A percentile compares a stretch with the other conserved stretches of the same genome.
These are phyloP conservation scores for Penicillium fuscoglaucum DNA, from an alignment of 2,329 filamentous ascomycete genomes.

Conservation along the genomic window DNA sequence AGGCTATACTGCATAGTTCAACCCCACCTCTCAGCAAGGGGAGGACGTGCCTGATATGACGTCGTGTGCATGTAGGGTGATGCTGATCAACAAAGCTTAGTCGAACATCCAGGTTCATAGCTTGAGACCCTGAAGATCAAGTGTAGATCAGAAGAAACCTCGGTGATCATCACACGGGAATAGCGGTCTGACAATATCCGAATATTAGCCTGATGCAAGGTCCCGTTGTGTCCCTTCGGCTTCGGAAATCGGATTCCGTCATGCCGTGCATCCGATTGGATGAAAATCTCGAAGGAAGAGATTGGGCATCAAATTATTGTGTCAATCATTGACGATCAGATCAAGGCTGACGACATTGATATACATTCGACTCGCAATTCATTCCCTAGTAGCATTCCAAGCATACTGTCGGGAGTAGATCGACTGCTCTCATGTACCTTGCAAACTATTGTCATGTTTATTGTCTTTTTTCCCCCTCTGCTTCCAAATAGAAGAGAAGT, in stretches of 20 bases:
- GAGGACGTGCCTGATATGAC: neutral
- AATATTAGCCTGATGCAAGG: neutral
- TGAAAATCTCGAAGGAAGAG: neutral
- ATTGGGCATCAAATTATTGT: neutral
- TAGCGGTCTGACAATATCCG: neutral
- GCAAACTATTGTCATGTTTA: neutral
- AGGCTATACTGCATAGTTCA: neutral
- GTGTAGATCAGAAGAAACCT: neutral
- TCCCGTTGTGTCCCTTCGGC: neutral
- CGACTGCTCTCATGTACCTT: neutral
- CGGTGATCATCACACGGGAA: neutral
- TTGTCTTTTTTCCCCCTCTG: neutral
- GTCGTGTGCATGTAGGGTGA: neutral
- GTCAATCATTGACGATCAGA: conserved; percentile 1
- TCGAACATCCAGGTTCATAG: neutral
- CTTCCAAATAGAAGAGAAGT: neutral
- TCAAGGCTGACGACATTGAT: neutral
- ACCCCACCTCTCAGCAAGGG: neutral
- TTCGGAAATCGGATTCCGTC: conserved; percentile 9
- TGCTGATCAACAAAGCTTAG: conserved; percentile 1
- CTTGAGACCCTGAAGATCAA: neutral
- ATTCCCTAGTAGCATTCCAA: conserved; percentile 6
- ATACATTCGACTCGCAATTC: neutral
- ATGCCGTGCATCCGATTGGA: conserved; percentile 9
- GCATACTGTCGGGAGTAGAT: neutral